phyloP scores from a whole-genome alignment of 352 stramenopile genomes.

The Phytopythium boreale region DNA sequence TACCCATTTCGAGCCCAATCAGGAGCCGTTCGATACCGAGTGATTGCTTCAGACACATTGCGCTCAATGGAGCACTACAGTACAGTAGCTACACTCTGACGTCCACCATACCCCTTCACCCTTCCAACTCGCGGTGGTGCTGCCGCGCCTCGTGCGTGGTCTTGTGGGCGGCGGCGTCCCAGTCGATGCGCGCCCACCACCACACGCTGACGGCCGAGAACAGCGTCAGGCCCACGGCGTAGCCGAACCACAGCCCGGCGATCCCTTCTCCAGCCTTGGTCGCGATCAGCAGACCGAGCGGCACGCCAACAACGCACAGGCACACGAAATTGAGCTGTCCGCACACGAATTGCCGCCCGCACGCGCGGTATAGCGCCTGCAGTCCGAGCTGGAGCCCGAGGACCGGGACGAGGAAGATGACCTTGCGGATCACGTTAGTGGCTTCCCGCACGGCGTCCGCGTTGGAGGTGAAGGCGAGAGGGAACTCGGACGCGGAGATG shows the following conservation, averaged over 20 bases:
- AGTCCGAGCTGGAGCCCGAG: slow-evolving; percentile 7
- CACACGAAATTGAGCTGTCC: slow-evolving; percentile 24
- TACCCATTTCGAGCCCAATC: neutral
- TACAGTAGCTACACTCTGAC: too few species aligned
- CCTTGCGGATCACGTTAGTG: slow-evolving; percentile 7
- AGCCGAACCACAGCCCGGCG: slow-evolving; percentile 29
- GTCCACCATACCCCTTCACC: neutral
- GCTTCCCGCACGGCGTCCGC: neutral
- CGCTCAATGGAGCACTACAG: too few species aligned
- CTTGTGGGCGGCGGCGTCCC: slow-evolving; percentile 11
- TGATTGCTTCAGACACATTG: too few species aligned
- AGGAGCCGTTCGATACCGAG: neutral
- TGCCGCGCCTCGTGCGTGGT: slow-evolving; percentile 4
- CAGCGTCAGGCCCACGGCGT: slow-evolving; percentile 13
- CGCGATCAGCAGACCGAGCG: slow-evolving; percentile 20
- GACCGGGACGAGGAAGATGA: slow-evolving; percentile 14
- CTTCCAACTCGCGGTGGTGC: neutral
- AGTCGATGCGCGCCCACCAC: slow-evolving; percentile 14
- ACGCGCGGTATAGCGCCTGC: slow-evolving; percentile 21
- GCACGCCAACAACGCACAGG: slow-evolving; percentile 16
- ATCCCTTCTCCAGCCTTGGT: slow-evolving; percentile 15
- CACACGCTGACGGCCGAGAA: slow-evolving; percentile 11
- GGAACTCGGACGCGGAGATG: slow-evolving; percentile 12
- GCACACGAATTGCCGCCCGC: slow-evolving; percentile 17
- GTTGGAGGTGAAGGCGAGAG: slow-evolving; percentile 19